Evolutionary conservation across 345 rosid genomes (phyloP), one percentile per base, ranked within the genome.

Genomic region (Streptanthus diversifolius): DNA sequence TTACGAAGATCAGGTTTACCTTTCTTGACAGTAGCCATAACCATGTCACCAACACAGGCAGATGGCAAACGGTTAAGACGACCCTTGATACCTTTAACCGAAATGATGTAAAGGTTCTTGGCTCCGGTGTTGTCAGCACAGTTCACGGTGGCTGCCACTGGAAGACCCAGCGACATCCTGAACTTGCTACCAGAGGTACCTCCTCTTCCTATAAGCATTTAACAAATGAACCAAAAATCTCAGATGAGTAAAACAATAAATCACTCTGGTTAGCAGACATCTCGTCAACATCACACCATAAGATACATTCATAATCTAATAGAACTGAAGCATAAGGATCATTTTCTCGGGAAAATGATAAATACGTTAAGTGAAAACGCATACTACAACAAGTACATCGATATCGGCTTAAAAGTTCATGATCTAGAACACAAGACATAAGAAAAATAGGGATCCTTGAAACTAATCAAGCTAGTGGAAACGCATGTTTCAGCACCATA

Each of bases 1-100:
- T 79, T 79, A 68, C 82, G 82, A 29, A 79, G 82, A 73, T 79
- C 82, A 3, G 82, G 82, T 9, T 79, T 79, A 33, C 82, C 82
- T 33, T 79, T 79, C 82, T 79, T 79, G 0, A 79, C 82, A 18
- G 82, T 79, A 17, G 82, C 82, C 82, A 79, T 79, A 18, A 79
- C 82, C 82, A 79, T 79, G 19, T 79, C 82, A 33, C 82, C 82
- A 18, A 79, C 82, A 74, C 82, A 79, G 0, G 82, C 82, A 1
- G 82, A 79, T 3, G 82, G 82, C 32, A 79, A 48, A 24, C 82
- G 82, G 69, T 79, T 79, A 54, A 79, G 82, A 55, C 82, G 82
- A 33, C 82, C 82, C 57, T 79, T 79, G 73, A 79, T 79, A 14
- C 82, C 82, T 66, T 79, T 79, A 15, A 79, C 82, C 0, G 82